Base-by-base conservation (phyloP, 495 filamentous ascomycete genomes). In the Neurospora sp. region DNA sequence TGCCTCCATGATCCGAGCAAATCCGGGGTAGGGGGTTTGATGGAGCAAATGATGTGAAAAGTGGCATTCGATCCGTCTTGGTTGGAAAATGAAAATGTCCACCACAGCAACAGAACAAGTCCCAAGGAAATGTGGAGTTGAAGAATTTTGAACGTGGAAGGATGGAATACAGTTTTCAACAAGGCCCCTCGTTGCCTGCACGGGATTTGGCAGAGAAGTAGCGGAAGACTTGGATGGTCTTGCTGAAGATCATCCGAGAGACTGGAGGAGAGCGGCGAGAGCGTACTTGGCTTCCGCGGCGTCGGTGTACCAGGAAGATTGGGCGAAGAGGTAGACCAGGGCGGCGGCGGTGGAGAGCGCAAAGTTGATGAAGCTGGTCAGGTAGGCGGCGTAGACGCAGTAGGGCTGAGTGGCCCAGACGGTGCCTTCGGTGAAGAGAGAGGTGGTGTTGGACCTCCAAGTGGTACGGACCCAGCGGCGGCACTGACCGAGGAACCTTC, bases 401-500 rank as follows among this genome's bases (percentile, higher is more conserved):
- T 87, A 92, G 2, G 87, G 88, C 71, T 91, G 87, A 53, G 76
- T 77, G 27, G 70, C 40, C 76, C 74, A 78, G n/a, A 78, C 73
- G 44, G 47, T 73, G 39, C 76, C 53, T 39, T 76, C 88, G 8
- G 81, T 81, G 71, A 89, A 82, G 71, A 91, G 81, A 70, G 82
- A 87, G 31, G 83, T 86, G n/a, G 83, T 75, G 78, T 91, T 91
- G 78, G 85, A 89, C 7, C 90, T 82, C 87, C 88, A 92, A 44
- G 88, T 92, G 12, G 88, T 92, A n/a, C 90, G 85, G 0, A 83
- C 82, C 89, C 89, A 91, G 6, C 89, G 82, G 7, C 85, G 78
- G 76, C 88, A 88, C 70, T 92, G 89, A 31, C 81, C 83, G 40
- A 88, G 77, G 74, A 89, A 91, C 72, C 87, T 89, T 90, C 1